Evolutionary conservation across 352 stramenopile species (phyloP).

Genomic region (Thraustochytrium striatum): DNA sequence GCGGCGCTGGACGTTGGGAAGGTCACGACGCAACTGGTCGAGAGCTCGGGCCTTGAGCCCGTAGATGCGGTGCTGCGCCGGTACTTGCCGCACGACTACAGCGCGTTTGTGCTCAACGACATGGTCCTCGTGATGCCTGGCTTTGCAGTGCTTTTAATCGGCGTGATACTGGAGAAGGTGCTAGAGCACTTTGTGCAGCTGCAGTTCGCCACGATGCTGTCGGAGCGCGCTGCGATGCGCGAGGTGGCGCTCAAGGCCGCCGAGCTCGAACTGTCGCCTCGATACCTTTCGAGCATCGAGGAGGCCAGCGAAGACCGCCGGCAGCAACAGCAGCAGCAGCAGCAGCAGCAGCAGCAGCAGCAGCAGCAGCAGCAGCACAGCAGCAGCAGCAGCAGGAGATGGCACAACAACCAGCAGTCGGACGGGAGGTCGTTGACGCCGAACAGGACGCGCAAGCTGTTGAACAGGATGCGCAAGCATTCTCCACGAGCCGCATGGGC

Average conservation of each 20-base stretch:
- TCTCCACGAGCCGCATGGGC: background rate
- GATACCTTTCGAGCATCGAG: too few relatives aligned
- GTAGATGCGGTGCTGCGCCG: background rate
- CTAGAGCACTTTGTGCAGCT: background rate
- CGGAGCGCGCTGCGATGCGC: background rate
- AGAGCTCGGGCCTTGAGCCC: background rate
- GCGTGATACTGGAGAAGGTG: background rate
- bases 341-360: too few relatives aligned
- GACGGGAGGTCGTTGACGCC: too few relatives aligned
- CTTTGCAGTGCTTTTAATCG: background rate
- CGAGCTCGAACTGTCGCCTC: background rate
- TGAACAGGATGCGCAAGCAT: too few relatives aligned
- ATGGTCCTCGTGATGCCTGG: background rate
- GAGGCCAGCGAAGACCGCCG: too few relatives aligned
- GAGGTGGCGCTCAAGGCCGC: background rate
- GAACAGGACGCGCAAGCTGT: too few relatives aligned
- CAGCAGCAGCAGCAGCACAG: too few relatives aligned
- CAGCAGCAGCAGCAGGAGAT: too few relatives aligned
- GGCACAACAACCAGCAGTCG: too few relatives aligned
- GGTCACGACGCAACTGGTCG: slow-evolving; percentile 20
- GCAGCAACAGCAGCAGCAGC: too few relatives aligned
- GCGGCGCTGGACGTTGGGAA: background rate
- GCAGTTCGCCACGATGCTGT: slow-evolving; percentile 11
- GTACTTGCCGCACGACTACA: background rate
- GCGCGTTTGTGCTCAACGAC: background rate